These are phyloP conservation scores for Chaetomiaceae sp. DNA, from an alignment of 2,329 filamentous ascomycete species.

Conservation along the genomic window DNA sequence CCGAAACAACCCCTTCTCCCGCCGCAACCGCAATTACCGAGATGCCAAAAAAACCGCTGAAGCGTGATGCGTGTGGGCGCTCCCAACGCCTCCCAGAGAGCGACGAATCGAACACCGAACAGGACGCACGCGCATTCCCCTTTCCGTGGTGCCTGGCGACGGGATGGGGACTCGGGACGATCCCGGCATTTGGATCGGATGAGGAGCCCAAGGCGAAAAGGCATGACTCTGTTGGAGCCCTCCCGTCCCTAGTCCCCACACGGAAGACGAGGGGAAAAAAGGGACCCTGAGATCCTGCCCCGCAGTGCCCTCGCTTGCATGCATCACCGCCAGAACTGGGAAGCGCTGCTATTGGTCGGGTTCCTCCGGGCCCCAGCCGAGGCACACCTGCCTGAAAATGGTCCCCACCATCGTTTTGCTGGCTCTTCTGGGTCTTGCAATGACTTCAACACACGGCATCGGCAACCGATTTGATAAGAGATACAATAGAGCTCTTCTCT, in stretches of 20 bases:
- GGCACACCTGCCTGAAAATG: too few relatives aligned
- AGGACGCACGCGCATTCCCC: neutral
- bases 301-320: conserved; percentile 10
- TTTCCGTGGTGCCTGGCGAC: neutral
- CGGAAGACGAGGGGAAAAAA: too few relatives aligned
- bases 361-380: too few relatives aligned
- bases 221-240: too few relatives aligned
- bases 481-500: too few relatives aligned
- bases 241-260: too few relatives aligned
- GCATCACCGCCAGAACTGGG: conserved; percentile 6
- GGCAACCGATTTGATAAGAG: too few relatives aligned
- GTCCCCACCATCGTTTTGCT: too few relatives aligned
- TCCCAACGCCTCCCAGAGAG: neutral
- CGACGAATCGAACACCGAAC: conserved; percentile 5
- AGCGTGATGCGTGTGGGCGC: too few relatives aligned
- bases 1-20: neutral
- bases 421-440: too few relatives aligned
- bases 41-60: neutral
- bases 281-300: neutral
- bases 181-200: conserved; percentile 13
- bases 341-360: conserved; percentile 9
- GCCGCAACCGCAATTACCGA: neutral
- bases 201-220: conserved; percentile 6
- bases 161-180: conserved; percentile 7
- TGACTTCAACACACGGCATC: too few relatives aligned